Conservation (phyloP, 2,329 filamentous ascomycete species). For the Sporothrix mexicana region DNA sequence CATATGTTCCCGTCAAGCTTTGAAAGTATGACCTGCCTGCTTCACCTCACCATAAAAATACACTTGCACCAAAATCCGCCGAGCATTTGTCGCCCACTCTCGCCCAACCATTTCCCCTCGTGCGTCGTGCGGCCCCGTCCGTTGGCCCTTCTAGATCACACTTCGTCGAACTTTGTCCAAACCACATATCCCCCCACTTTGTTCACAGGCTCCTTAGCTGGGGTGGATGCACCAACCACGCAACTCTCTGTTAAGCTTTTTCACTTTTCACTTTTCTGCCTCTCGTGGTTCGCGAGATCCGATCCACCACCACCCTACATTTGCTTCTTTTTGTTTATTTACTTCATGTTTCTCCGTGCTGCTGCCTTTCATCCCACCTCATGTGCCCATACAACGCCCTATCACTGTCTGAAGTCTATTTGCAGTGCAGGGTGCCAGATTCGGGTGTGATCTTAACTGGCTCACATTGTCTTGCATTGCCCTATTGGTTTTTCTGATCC, state of each 20-base stretch:
- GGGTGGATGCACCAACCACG: slow-evolving; percentile 5
- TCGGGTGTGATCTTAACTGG: background rate
- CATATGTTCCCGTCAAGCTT: background rate
- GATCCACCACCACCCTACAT: slow-evolving; percentile 21
- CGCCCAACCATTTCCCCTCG: slow-evolving; percentile 42
- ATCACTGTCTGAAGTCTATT: background rate
- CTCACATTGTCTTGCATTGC: background rate
- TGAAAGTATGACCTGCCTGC: slow-evolving; percentile 10
- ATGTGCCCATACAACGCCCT: background rate
- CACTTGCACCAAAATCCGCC: background rate
- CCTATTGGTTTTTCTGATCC: background rate
- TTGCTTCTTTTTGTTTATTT: background rate
- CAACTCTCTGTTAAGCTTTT: background rate
- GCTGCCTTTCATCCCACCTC: background rate
- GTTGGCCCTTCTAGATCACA: slow-evolving; percentile 44
- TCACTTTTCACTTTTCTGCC: slow-evolving; percentile 12
- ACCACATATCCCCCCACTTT: slow-evolving; percentile 20
- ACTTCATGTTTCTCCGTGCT: background rate
- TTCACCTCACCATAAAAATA: background rate
- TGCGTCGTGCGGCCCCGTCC: slow-evolving; percentile 49
- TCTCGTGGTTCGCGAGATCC: slow-evolving; percentile 29
- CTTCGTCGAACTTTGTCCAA: slow-evolving; percentile 7
- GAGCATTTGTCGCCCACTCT: slow-evolving; percentile 19
- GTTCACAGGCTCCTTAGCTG: slow-evolving; percentile 14
- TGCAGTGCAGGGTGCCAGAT: background rate